Percentiles rank a stretch among this genome's conserved stretches.
Evolutionary conservation across 2,329 filamentous ascomycete genomes (phyloP).

Genomic region (Truncatella angustata): DNA sequence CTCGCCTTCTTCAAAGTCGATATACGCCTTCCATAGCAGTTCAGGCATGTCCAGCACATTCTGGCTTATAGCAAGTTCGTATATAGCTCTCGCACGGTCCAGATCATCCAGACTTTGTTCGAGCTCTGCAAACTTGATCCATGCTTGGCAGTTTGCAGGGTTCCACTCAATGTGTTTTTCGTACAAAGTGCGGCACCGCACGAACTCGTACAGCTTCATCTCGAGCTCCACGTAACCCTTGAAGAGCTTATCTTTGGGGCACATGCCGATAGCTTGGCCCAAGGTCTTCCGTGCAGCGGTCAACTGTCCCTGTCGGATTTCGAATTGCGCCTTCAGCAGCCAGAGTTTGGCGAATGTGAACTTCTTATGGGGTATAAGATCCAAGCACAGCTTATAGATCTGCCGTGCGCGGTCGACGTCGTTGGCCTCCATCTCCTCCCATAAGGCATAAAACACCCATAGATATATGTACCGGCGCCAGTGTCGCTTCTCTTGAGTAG

Average conservation of each 20-base stretch:
- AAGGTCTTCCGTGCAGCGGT: conserved; percentile 81
- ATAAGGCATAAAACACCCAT: conserved; percentile 96
- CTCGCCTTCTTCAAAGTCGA: conserved; percentile 97
- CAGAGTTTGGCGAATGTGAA: conserved; percentile 98
- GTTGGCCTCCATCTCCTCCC: conserved; percentile 84
- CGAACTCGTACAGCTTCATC: conserved; percentile 90
- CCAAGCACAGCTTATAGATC: conserved; percentile 86
- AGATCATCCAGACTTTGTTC: conserved; percentile 89
- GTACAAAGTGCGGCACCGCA: conserved; percentile 85
- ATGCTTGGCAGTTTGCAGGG: conserved; percentile 83
- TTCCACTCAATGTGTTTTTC: conserved; percentile 95
- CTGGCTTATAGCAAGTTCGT: conserved; percentile 84
- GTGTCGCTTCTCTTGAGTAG: conserved; percentile 93
- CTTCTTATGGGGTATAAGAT: conserved; percentile 88
- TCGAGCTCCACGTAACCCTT: conserved; percentile 91
- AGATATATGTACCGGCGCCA: conserved; percentile 98
- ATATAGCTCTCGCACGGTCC: conserved; percentile 85
- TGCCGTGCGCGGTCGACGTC: conserved; percentile 78
- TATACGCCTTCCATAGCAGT: conserved; percentile 95
- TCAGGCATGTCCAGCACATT: conserved; percentile 93
- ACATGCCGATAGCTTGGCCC: conserved; percentile 87
- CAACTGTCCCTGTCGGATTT: conserved; percentile 82
- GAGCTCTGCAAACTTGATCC: conserved; percentile 94
- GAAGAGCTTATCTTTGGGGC: conserved; percentile 94
- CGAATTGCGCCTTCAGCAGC: conserved; percentile 91